Evolutionary conservation across 371 early-diverging fungal genomes (phyloP).

Genomic region (Mortierella sp.): DNA sequence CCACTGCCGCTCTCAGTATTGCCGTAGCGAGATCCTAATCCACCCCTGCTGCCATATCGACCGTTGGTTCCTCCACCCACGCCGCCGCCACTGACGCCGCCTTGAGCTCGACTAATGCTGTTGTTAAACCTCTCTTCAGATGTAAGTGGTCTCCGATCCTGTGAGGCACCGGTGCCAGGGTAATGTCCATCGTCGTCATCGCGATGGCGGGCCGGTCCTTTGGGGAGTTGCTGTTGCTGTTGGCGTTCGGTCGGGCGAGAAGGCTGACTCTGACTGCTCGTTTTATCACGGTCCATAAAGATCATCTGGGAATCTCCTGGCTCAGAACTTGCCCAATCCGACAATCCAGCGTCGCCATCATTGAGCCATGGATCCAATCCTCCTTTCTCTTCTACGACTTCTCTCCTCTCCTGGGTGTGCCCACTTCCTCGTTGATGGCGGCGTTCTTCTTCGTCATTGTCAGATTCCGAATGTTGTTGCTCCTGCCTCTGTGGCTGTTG

Average conservation of each 20-base stretch:
- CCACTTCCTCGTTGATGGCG: neutral
- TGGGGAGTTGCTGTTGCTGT: neutral
- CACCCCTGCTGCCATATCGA: neutral
- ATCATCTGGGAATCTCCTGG: constrained; percentile 4
- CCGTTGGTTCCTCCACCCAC: neutral
- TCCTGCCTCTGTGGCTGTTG: neutral
- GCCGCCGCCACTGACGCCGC: neutral
- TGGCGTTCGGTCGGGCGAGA: neutral
- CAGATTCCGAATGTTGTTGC: neutral
- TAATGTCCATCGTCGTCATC: neutral
- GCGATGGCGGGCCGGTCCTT: neutral
- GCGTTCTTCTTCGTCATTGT: neutral
- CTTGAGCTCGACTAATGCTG: neutral
- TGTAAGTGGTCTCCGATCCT: neutral
- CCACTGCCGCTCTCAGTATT: neutral
- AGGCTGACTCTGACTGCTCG: neutral
- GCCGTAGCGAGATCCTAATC: neutral
- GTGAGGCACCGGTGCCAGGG: neutral
- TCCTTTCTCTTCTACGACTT: neutral
- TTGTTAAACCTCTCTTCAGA: constrained; percentile 2
- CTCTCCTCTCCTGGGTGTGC: neutral
- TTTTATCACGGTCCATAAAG: neutral
- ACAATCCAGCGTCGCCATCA: neutral
- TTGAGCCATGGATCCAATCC: neutral
- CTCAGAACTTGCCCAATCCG: constrained; percentile 8